Evolutionary conservation across 345 rosid genomes (phyloP).

Genomic region (Citrus medica): DNA sequence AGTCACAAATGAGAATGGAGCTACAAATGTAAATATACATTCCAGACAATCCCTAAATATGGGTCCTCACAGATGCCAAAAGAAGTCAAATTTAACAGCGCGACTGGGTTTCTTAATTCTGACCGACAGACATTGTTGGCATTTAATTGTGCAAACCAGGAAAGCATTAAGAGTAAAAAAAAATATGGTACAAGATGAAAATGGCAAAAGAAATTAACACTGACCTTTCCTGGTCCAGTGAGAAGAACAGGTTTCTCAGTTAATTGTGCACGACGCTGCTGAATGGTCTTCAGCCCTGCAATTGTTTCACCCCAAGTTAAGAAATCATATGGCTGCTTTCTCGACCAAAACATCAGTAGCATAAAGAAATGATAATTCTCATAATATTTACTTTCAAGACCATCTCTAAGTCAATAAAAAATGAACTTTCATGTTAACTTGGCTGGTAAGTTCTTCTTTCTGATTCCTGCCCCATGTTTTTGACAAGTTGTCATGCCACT

Average conservation of each 20-base stretch:
- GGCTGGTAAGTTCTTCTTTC: background rate
- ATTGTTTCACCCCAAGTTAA: background rate
- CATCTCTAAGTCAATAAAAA: background rate
- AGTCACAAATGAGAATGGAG: background rate
- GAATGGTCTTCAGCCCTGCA: constrained; percentile 86
- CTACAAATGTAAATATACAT: background rate
- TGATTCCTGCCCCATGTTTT: background rate
- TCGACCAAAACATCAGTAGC: background rate
- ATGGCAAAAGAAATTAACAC: constrained; percentile 7
- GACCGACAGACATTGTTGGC: background rate
- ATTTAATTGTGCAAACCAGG: background rate
- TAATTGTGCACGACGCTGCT: constrained; percentile 73
- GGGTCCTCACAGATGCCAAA: background rate
- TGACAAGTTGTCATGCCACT: background rate
- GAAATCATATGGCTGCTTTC: constrained; percentile 9
- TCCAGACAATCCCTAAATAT: background rate
- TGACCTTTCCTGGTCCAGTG: constrained; percentile 93
- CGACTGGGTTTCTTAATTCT: background rate
- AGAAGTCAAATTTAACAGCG: background rate
- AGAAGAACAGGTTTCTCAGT: constrained; percentile 80
- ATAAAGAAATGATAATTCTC: background rate
- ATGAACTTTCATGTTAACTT: background rate
- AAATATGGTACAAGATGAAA: background rate
- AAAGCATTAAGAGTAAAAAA: background rate
- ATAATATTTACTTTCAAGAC: background rate